Percentiles rank a stretch among this genome's conserved stretches.
Evolutionary conservation across 2,329 filamentous ascomycete genomes (phyloP).

Genomic region (Hypoxylon sp.): DNA sequence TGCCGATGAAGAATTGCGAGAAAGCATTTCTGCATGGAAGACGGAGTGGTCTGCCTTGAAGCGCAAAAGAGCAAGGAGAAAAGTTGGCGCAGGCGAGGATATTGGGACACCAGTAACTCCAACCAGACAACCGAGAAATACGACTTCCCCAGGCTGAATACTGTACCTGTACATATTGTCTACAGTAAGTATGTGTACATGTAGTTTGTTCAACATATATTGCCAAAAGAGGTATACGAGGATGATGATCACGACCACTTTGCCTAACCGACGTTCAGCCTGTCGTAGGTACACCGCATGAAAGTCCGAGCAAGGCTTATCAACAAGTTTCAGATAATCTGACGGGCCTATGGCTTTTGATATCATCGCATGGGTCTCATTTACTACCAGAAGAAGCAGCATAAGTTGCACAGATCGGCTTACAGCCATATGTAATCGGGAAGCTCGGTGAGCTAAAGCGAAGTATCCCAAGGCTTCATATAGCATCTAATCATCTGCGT

Average conservation of each 20-base stretch:
- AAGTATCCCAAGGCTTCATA: slow-evolving; percentile 4
- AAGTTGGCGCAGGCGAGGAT: slow-evolving; percentile 34
- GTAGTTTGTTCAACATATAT: slow-evolving; percentile 25
- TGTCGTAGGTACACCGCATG: slow-evolving; percentile 19
- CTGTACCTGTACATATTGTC: slow-evolving; percentile 34
- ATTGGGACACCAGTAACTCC: slow-evolving; percentile 35
- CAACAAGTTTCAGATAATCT: slow-evolving; percentile 19
- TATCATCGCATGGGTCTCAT: slow-evolving; percentile 15
- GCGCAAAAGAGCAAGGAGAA: slow-evolving; percentile 59
- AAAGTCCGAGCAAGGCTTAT: slow-evolving; percentile 23
- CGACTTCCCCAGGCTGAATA: slow-evolving; percentile 27
- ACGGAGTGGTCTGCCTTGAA: slow-evolving; percentile 70
- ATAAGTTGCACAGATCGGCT: slow-evolving; percentile 19
- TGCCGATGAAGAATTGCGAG: slow-evolving; percentile 69
- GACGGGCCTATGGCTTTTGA: slow-evolving; percentile 10
- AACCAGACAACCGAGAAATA: slow-evolving; percentile 38
- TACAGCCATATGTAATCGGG: slow-evolving; percentile 15
- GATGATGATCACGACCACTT: slow-evolving; percentile 29
- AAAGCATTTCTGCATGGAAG: slow-evolving; percentile 74
- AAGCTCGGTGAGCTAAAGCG: slow-evolving; percentile 26
- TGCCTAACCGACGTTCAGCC: slow-evolving; percentile 19
- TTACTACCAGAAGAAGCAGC: slow-evolving; percentile 14
- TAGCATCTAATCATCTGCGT: slow-evolving; percentile 17
- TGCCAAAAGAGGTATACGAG: slow-evolving; percentile 25
- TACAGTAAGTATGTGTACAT: slow-evolving; percentile 30